Conservation (phyloP, 306 rosid genomes). For the Lathyrus tuberosus region DNA sequence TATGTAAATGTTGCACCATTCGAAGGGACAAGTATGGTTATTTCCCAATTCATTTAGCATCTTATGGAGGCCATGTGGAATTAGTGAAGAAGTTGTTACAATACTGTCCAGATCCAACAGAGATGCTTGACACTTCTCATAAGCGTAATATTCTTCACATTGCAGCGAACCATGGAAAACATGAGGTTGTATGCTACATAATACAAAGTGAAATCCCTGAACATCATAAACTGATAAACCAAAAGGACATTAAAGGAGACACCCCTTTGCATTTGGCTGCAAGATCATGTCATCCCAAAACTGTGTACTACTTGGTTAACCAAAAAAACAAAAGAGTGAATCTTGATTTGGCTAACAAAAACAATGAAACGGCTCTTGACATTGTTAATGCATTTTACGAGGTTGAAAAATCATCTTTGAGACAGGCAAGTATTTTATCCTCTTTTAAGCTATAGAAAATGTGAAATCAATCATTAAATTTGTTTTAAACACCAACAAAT, state of each 20-base stretch:
- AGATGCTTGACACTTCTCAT: constrained; percentile 10
- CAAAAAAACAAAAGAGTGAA: background rate
- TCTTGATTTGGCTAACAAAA: background rate
- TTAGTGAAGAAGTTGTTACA: constrained; percentile 14
- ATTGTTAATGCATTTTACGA: background rate
- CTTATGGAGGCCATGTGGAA: background rate
- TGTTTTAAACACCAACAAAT: no score
- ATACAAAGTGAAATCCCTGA: background rate
- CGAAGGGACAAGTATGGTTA: background rate
- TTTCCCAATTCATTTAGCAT: constrained; percentile 36
- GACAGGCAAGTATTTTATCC: background rate
- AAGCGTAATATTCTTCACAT: constrained; percentile 27
- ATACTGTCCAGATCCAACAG: constrained; percentile 12
- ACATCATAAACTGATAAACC: constrained; percentile 16
- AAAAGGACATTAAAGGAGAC: background rate
- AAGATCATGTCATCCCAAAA: no score
- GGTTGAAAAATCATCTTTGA: background rate
- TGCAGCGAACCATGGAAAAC: constrained; percentile 22
- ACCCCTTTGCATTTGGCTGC: no score
- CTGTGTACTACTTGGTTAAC: no score
- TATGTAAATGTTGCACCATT: background rate
- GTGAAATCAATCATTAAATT: no score
- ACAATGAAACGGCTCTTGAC: constrained; percentile 4
- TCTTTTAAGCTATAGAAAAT: no score
- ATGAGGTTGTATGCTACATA: constrained; percentile 10